These are phyloP conservation scores for Candida neerlandica DNA, from an alignment of 1,139 yeast genomes.

Conservation along the genomic window DNA sequence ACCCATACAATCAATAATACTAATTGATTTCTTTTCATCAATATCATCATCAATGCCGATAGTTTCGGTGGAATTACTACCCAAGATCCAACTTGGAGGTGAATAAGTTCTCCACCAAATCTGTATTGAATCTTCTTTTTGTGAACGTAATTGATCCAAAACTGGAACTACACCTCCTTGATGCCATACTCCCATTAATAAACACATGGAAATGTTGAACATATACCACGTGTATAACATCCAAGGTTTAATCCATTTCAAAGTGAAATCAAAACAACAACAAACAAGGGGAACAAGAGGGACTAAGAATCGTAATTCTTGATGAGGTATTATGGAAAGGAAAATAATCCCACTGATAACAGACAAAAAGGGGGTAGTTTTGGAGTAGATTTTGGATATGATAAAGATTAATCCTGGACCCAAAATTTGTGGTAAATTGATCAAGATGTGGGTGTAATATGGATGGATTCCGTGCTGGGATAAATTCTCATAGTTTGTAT, in stretches of 20 bases:
- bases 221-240: slow-evolving; percentile 55
- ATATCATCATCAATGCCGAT: slow-evolving; percentile 20
- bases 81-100: slow-evolving; percentile 89
- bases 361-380: slow-evolving; percentile 58
- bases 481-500: slow-evolving; percentile 59
- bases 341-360: slow-evolving; percentile 61
- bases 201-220: slow-evolving; percentile 62
- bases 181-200: slow-evolving; percentile 78
- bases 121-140: slow-evolving; percentile 30
- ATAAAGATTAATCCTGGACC: slow-evolving; percentile 69
- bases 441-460: slow-evolving; percentile 66
- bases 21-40: slow-evolving; percentile 13
- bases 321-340: slow-evolving; percentile 82
- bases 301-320: slow-evolving; percentile 80
- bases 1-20: slow-evolving; percentile 61
- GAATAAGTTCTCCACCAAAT: slow-evolving; percentile 95
- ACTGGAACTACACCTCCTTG: slow-evolving; percentile 90
- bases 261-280: slow-evolving; percentile 55
- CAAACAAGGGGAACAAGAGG: slow-evolving; percentile 78
- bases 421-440: slow-evolving; percentile 75
- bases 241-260: slow-evolving; percentile 18
- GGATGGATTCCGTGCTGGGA: slow-evolving; percentile 84
- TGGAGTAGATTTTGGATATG: slow-evolving; percentile 34
- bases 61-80: slow-evolving; percentile 29
- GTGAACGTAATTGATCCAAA: slow-evolving; percentile 35